These are phyloP conservation scores for Daldinia sp. DNA, from an alignment of 2,329 filamentous ascomycete species.

Conservation along the genomic window DNA sequence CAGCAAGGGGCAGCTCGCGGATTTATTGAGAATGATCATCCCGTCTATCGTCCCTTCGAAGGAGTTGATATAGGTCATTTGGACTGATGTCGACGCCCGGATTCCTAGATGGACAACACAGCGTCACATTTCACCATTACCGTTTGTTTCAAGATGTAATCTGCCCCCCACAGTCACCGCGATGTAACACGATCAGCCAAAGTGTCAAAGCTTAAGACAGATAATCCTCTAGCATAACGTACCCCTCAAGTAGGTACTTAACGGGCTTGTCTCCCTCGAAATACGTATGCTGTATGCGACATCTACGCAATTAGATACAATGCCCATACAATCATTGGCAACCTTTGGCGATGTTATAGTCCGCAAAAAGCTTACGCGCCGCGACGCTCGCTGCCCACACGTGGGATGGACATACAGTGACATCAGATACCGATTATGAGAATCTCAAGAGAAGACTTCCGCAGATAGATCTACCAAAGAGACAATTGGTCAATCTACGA, in stretches of 20 bases:
- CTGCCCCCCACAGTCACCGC: conserved; percentile 34
- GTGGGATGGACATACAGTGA: conserved; percentile 1
- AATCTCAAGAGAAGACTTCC: conserved; percentile 1
- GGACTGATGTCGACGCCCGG: conserved; percentile 14
- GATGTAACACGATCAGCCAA: conserved; percentile 39
- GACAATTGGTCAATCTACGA: not conserved
- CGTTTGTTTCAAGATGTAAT: conserved; percentile 39
- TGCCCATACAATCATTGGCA: not conserved
- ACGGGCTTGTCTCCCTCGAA: not conserved
- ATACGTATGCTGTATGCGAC: not conserved
- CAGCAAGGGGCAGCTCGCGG: conserved; percentile 10
- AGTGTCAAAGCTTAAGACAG: conserved; percentile 18
- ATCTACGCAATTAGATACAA: not conserved
- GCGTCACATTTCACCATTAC: conserved; percentile 29
- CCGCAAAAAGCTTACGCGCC: conserved; percentile 1
- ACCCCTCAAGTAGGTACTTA: conserved; percentile 11
- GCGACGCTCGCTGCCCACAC: conserved; percentile 3
- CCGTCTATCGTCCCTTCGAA: not conserved
- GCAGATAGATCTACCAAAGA: not conserved
- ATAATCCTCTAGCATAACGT: not conserved
- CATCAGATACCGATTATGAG: conserved; percentile 9
- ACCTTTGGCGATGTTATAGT: not conserved
- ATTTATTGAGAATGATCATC: not conserved
- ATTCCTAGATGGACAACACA: conserved; percentile 16
- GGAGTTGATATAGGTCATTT: conserved; percentile 11